A percentile compares a stretch with the other conserved stretches of the same genome.
These are phyloP conservation scores for Abrus pulchellus DNA, from an alignment of 306 rosid genomes.

Conservation along the genomic window DNA sequence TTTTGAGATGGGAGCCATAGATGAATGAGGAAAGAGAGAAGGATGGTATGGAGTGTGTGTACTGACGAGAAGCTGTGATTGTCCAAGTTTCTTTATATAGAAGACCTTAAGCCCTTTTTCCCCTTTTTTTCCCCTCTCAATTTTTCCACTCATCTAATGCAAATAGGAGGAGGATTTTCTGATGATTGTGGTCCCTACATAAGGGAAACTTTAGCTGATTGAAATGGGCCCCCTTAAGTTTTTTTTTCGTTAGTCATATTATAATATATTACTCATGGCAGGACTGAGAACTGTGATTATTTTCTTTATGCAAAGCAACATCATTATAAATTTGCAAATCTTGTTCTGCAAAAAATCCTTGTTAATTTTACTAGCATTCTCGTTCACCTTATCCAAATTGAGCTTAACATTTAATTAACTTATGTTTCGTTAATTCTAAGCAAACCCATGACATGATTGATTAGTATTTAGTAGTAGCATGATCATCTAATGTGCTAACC, in stretches of 20 bases:
- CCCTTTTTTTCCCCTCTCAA: slow-evolving; percentile 14
- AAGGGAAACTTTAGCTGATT: slow-evolving; percentile 45
- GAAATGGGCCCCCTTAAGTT: slow-evolving; percentile 6
- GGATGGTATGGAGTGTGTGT: not conserved
- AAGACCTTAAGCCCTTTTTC: slow-evolving; percentile 13
- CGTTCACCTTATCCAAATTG: slow-evolving; percentile 3
- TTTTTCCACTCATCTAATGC: slow-evolving; percentile 64
- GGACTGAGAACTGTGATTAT: slow-evolving; percentile 10
- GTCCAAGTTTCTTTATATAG: slow-evolving; percentile 60
- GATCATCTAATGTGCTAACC: not conserved
- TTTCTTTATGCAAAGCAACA: slow-evolving; percentile 46
- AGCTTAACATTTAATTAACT: slow-evolving; percentile 29
- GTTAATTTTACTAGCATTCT: slow-evolving; percentile 23
- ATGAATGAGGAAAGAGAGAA: slow-evolving; percentile 27
- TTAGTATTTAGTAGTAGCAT: slow-evolving; percentile 1
- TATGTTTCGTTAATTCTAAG: slow-evolving; percentile 59
- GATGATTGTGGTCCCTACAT: slow-evolving; percentile 65
- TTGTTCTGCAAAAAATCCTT: slow-evolving; percentile 31
- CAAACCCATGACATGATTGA: slow-evolving; percentile 41
- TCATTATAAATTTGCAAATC: slow-evolving; percentile 43
- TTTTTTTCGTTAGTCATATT: not conserved
- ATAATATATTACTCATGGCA: slow-evolving; percentile 11
- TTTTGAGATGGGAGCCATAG: slow-evolving; percentile 68
- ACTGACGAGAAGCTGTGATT: slow-evolving; percentile 21
- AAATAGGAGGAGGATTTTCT: slow-evolving; percentile 49